Evolutionary conservation across 2,329 filamentous ascomycete genomes (phyloP).

Genomic region (Aspergillus pseudonomiae): DNA sequence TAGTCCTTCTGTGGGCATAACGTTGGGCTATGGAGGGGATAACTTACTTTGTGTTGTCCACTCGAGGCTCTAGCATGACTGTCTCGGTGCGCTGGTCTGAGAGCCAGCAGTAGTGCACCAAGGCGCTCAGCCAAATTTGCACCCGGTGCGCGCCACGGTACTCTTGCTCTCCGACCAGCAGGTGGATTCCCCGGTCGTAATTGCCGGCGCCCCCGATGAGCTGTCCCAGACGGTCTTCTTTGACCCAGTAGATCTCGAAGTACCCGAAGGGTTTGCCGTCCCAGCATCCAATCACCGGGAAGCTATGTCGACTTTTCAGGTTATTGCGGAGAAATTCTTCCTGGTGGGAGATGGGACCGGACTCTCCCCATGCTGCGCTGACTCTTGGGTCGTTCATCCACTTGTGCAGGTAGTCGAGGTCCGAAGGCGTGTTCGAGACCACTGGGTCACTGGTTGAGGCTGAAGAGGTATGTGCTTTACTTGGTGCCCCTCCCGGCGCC

Average conservation of each 20-base stretch:
- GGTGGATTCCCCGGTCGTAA: conserved; percentile 86
- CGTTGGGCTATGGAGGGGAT: not conserved
- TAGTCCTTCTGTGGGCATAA: conserved; percentile 9
- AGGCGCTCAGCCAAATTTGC: conserved; percentile 76
- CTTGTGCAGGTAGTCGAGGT: conserved; percentile 71
- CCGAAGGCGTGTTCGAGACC: conserved; percentile 50
- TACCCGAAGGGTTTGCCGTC: conserved; percentile 95
- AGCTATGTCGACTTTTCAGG: conserved; percentile 72
- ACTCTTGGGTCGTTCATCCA: conserved; percentile 92
- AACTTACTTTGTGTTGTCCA: conserved; percentile 85
- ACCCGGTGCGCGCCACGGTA: conserved; percentile 79
- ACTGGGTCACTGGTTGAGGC: conserved; percentile 34
- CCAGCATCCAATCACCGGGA: conserved; percentile 91
- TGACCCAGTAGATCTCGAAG: conserved; percentile 98
- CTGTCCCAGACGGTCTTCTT: conserved; percentile 79
- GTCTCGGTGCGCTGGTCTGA: conserved; percentile 79
- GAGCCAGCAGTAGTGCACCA: conserved; percentile 84
- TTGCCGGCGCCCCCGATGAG: conserved; percentile 70
- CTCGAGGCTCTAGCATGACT: conserved; percentile 82
- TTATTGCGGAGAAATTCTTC: conserved; percentile 69
- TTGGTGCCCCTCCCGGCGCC: conserved; percentile 30
- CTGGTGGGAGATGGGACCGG: conserved; percentile 58
- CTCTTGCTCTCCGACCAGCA: conserved; percentile 89
- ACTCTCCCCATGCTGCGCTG: conserved; percentile 79
- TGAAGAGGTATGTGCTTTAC: not conserved